These are phyloP conservation scores for Pyrenopolyporus hunteri DNA, from an alignment of 495 filamentous ascomycete species.

Conservation along the genomic window DNA sequence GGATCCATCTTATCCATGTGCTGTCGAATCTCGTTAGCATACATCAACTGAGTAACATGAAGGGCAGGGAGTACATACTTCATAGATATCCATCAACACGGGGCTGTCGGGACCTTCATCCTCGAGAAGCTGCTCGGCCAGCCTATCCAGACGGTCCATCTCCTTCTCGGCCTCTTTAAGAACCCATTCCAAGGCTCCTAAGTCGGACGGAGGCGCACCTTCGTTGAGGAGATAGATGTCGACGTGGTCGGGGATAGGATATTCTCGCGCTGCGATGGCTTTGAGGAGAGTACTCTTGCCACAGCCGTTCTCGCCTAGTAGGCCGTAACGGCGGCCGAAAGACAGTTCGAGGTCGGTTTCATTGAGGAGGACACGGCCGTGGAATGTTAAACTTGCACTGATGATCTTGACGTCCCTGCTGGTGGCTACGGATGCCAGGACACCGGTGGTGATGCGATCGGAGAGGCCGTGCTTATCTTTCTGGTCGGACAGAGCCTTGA, in stretches of 20 bases:
- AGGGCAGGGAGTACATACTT: conserved; percentile 63
- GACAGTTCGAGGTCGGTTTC: conserved; percentile 94
- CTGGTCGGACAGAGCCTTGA: conserved; percentile 75
- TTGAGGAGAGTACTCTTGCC: conserved; percentile 97
- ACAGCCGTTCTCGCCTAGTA: conserved; percentile 98
- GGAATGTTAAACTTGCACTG: conserved; percentile 91
- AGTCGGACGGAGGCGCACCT: conserved; percentile 86
- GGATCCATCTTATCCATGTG: conserved; percentile 99
- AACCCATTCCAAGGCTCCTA: conserved; percentile 96
- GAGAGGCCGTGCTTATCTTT: conserved; percentile 96
- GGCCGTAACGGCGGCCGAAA: conserved; percentile 89
- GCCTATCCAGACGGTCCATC: conserved; percentile 83
- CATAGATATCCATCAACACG: conserved; percentile 92
- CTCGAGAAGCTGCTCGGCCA: conserved; percentile 90
- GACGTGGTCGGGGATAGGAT: conserved; percentile 92
- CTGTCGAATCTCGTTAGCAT: conserved; percentile 53
- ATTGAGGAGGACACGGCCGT: conserved; percentile 93
- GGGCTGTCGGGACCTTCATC: conserved; percentile 88
- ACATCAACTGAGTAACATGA: neutral
- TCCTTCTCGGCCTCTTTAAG: conserved; percentile 94
- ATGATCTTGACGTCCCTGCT: conserved; percentile 97
- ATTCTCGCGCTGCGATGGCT: conserved; percentile 91
- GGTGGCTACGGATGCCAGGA: conserved; percentile 79
- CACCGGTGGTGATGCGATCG: conserved; percentile 97
- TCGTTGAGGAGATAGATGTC: conserved; percentile 99